Evolutionary conservation across 805 yeast species (phyloP).

Genomic region (Candida morakotiae): DNA sequence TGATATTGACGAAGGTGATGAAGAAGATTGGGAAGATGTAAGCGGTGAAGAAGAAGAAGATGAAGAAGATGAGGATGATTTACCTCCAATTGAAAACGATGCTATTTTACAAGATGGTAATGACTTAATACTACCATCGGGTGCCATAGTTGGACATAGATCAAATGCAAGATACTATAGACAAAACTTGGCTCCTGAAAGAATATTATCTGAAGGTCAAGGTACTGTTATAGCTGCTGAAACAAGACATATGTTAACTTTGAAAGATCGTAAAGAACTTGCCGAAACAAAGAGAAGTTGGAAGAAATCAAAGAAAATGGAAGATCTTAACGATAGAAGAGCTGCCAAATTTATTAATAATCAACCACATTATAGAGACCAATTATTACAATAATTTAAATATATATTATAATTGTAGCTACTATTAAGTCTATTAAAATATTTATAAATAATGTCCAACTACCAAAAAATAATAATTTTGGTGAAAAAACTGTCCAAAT

Average conservation of each 20-base stretch:
- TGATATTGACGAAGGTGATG: constrained; percentile 9
- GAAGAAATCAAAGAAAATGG: constrained; percentile 49
- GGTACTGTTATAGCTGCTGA: constrained; percentile 48
- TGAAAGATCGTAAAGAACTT: constrained; percentile 35
- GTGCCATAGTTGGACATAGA: constrained; percentile 41
- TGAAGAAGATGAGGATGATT: constrained; percentile 24
- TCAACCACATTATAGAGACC: constrained; percentile 66
- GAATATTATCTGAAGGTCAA: constrained; percentile 42
- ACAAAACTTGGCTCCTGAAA: constrained; percentile 42
- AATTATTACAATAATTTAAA: constrained; percentile 26
- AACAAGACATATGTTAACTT: constrained; percentile 45
- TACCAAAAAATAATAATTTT: constrained; percentile 71
- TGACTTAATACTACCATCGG: constrained; percentile 41
- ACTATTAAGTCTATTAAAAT: constrained; percentile 40
- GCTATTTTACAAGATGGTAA: constrained; percentile 31
- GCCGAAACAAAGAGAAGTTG: constrained; percentile 55
- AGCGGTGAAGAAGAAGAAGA: constrained; percentile 10
- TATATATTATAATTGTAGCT: constrained; percentile 20
- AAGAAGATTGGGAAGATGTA: constrained; percentile 35
- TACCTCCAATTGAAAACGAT: constrained; percentile 19
- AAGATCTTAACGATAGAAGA: constrained; percentile 49
- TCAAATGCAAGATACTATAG: constrained; percentile 40
- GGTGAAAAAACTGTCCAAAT: constrained; percentile 99
- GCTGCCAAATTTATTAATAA: constrained; percentile 71
- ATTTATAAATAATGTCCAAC: constrained; percentile 61